Evolutionary conservation across 2,329 filamentous ascomycete species (phyloP).

Genomic region (Ceratocystis ficicola): DNA sequence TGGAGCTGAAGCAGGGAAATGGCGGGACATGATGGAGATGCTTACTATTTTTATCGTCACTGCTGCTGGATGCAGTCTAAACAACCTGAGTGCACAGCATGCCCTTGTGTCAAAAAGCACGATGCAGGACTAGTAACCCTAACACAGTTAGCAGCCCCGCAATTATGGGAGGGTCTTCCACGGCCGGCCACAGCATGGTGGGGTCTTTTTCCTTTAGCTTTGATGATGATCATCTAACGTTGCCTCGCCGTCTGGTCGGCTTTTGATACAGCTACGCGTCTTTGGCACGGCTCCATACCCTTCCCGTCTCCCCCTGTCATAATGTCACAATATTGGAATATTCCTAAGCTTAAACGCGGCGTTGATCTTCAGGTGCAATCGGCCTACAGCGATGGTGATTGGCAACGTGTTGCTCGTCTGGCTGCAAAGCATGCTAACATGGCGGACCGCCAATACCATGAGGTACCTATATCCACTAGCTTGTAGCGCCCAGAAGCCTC

Average conservation of each 20-base stretch:
- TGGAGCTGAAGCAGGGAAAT: no score
- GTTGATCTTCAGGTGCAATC: slow-evolving; percentile 44
- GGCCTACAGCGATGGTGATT: slow-evolving; percentile 44
- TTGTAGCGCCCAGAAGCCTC: not conserved
- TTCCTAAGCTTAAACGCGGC: slow-evolving; percentile 36
- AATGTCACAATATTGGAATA: slow-evolving; percentile 19
- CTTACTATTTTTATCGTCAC: not conserved
- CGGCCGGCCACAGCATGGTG: no score
- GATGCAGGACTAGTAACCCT: not conserved
- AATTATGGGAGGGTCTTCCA: not conserved
- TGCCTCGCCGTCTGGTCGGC: not conserved
- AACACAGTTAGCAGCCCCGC: not conserved
- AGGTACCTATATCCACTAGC: slow-evolving; percentile 31
- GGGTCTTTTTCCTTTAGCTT: no score
- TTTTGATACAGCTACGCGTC: not conserved
- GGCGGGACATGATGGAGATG: not conserved
- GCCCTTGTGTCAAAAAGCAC: no score
- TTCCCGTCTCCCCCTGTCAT: not conserved
- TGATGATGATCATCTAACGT: no score
- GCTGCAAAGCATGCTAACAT: slow-evolving; percentile 40
- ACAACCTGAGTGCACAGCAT: no score
- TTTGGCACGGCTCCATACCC: not conserved
- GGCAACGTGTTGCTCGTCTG: slow-evolving; percentile 39
- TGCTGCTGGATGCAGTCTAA: no score
- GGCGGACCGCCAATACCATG: slow-evolving; percentile 43